Evolutionary conservation across 2,329 filamentous ascomycete genomes (phyloP).

Genomic region (Orbilia javanica): DNA sequence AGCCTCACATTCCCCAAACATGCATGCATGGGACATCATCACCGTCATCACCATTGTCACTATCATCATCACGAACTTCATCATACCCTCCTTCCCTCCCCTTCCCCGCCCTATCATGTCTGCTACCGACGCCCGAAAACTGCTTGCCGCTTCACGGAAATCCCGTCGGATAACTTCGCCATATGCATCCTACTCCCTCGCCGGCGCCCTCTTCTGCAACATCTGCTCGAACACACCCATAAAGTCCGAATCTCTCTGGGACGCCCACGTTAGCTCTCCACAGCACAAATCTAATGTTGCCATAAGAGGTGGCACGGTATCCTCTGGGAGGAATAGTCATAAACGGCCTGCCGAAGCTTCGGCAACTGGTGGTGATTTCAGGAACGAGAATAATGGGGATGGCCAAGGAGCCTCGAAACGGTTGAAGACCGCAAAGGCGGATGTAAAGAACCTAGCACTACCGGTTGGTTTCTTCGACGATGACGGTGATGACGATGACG

Average conservation of each 20-base stretch:
- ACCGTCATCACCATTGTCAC: constrained; percentile 41
- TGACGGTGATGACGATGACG: constrained; percentile 61
- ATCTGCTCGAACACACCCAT: constrained; percentile 76
- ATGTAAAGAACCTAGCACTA: constrained; percentile 60
- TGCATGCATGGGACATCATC: not conserved
- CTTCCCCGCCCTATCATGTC: constrained; percentile 8
- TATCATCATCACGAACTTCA: constrained; percentile 24
- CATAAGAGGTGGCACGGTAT: constrained; percentile 61
- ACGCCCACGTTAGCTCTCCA: constrained; percentile 67
- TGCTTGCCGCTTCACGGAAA: constrained; percentile 82
- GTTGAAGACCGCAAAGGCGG: constrained; percentile 64
- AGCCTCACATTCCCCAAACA: constrained; percentile 16
- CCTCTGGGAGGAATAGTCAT: constrained; percentile 40
- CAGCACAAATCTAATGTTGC: constrained; percentile 67
- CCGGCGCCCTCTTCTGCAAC: constrained; percentile 76
- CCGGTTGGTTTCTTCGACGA: constrained; percentile 64
- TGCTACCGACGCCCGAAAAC: constrained; percentile 84
- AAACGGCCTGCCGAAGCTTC: constrained; percentile 62
- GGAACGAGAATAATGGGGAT: constrained; percentile 66
- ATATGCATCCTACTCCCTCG: constrained; percentile 75
- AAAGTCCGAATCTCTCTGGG: constrained; percentile 68
- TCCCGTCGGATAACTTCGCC: constrained; percentile 79
- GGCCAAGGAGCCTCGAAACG: constrained; percentile 67
- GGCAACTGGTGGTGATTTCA: constrained; percentile 66
- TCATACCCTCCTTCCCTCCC: not conserved